These are phyloP conservation scores for Ophiosphaerella korrae DNA, from an alignment of 2,329 filamentous ascomycete genomes.

Conservation along the genomic window DNA sequence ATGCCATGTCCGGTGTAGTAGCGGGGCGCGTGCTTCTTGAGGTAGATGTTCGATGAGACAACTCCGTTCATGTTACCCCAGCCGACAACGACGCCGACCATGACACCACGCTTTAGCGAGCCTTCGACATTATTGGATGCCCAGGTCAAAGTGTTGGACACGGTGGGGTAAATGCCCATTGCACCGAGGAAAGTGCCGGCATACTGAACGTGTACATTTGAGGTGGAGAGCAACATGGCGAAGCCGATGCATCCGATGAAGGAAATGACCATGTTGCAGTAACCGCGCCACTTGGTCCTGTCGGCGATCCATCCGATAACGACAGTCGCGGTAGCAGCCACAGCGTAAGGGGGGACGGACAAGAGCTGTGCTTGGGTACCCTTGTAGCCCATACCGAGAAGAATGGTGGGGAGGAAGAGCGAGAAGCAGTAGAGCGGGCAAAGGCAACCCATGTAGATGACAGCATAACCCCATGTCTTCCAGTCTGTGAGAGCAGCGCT, in stretches of 20 bases:
- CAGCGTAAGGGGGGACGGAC: constrained; percentile 76
- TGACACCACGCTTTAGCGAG: constrained; percentile 91
- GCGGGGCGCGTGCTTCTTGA: constrained; percentile 61
- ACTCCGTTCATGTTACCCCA: constrained; percentile 94
- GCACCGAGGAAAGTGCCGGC: constrained; percentile 84
- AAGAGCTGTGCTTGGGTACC: constrained; percentile 71
- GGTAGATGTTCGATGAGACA: constrained; percentile 81
- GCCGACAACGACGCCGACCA: constrained; percentile 83
- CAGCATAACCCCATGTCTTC: constrained; percentile 58
- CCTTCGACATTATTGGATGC: constrained; percentile 87
- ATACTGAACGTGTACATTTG: constrained; percentile 73
- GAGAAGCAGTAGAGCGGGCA: constrained; percentile 48
- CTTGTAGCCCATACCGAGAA: constrained; percentile 57
- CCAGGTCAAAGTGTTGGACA: constrained; percentile 88
- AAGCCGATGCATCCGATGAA: constrained; percentile 78
- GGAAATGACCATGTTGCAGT: constrained; percentile 78
- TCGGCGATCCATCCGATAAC: constrained; percentile 76
- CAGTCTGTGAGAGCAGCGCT: constrained; percentile 54
- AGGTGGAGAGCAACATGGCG: constrained; percentile 73
- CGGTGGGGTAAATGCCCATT: constrained; percentile 85
- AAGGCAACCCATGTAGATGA: constrained; percentile 68
- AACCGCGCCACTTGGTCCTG: constrained; percentile 70
- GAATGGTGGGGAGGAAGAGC: constrained; percentile 55
- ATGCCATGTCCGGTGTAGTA: constrained; percentile 77
- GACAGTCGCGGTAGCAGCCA: constrained; percentile 72